These are phyloP conservation scores for Dactylellina leptospora DNA, from an alignment of 2,329 filamentous ascomycete species.

Conservation along the genomic window DNA sequence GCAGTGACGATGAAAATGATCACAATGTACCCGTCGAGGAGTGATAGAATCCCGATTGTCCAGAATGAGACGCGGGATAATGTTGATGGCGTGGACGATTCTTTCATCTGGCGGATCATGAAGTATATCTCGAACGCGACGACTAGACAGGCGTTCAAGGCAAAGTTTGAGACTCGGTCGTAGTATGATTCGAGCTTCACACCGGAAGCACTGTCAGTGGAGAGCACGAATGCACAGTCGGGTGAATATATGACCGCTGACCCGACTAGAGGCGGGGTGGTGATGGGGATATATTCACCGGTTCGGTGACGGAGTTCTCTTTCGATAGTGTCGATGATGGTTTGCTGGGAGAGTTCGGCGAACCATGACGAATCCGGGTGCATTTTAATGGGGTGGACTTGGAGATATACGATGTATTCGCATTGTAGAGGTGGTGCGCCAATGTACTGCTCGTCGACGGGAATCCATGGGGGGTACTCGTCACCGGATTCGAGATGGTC, in stretches of 20 bases:
- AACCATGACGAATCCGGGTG: slow-evolving; percentile 28
- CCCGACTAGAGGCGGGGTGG: slow-evolving; percentile 68
- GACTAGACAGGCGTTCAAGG: slow-evolving; percentile 68
- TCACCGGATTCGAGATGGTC: slow-evolving; percentile 69
- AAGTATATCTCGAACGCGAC: slow-evolving; percentile 71
- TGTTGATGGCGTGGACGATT: slow-evolving; percentile 73
- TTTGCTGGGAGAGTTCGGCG: slow-evolving; percentile 47
- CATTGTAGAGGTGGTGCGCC: slow-evolving; percentile 77
- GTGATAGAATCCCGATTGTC: slow-evolving; percentile 70
- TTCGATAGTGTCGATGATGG: slow-evolving; percentile 65
- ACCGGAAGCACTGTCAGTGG: slow-evolving; percentile 67
- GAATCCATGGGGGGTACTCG: slow-evolving; percentile 76
- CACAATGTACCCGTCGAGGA: slow-evolving; percentile 66
- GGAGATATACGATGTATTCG: slow-evolving; percentile 87
- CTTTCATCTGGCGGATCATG: slow-evolving; percentile 72
- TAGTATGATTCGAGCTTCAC: slow-evolving; percentile 71
- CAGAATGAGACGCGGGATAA: slow-evolving; percentile 73
- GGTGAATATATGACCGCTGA: slow-evolving; percentile 73
- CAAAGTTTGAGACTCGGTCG: slow-evolving; percentile 68
- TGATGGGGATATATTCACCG: slow-evolving; percentile 67
- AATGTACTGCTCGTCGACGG: slow-evolving; percentile 61
- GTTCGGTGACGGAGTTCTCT: slow-evolving; percentile 70
- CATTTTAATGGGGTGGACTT: slow-evolving; percentile 69
- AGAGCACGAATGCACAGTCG: slow-evolving; percentile 72
- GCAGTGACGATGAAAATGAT: slow-evolving; percentile 56